phyloP scores from a whole-genome alignment of 768 basidiomycete genomes.

The Rubroboletus pulcherrimus region DNA sequence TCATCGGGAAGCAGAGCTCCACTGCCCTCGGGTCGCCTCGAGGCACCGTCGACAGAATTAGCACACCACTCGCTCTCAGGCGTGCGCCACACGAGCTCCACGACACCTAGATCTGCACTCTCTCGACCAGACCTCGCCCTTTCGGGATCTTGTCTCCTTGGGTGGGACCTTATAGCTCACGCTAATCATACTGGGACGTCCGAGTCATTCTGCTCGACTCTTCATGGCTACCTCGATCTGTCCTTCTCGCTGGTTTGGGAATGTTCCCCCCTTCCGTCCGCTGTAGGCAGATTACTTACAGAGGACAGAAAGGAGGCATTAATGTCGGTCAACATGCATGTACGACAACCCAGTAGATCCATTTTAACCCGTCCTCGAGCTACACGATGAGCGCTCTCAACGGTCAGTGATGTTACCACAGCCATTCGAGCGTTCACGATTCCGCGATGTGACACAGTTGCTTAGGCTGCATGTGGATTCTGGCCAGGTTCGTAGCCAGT shows the following conservation, averaged over 20 bases:
- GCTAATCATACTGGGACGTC: not conserved
- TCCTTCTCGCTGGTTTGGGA: not conserved
- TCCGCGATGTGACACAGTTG: not conserved
- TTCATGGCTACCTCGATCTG: not conserved
- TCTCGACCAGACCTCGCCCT: constrained; percentile 1
- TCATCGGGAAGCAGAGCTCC: not conserved
- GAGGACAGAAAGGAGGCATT: constrained; percentile 19
- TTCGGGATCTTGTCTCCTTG: not conserved
- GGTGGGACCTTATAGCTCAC: not conserved
- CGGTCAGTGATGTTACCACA: too few relatives aligned
- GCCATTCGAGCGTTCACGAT: not conserved
- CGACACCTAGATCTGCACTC: not conserved
- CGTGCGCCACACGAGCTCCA: not conserved
- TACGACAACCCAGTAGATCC: not conserved
- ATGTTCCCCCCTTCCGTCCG: constrained; percentile 21
- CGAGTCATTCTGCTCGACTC: not conserved
- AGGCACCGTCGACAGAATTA: not conserved
- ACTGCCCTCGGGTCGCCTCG: not conserved
- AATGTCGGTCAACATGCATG: not conserved
- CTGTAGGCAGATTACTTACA: constrained; percentile 21
- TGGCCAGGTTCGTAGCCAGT: not conserved
- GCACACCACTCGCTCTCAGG: not conserved
- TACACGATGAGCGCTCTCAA: not conserved
- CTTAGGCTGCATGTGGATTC: not conserved
- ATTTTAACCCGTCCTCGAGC: not conserved